Evolutionary conservation across 2,329 filamentous ascomycete species (phyloP).

Genomic region (Aureobasidium sp.): DNA sequence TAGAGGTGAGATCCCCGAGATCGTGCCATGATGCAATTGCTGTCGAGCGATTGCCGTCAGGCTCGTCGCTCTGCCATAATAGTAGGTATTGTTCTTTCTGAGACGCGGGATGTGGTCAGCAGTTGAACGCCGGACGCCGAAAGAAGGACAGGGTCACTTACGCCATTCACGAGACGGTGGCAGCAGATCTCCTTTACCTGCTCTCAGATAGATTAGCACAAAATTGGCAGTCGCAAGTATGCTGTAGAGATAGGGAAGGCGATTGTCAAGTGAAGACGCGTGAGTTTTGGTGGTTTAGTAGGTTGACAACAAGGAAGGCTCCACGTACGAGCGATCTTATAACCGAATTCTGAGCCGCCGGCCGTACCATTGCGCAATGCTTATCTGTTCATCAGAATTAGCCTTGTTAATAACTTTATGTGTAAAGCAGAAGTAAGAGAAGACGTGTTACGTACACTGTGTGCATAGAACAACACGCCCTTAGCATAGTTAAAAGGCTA

Average conservation of each 20-base stretch:
- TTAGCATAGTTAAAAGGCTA: no score
- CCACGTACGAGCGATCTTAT: not conserved
- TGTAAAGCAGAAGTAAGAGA: not conserved
- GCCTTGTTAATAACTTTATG: not conserved
- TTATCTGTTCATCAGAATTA: not conserved
- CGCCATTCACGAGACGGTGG: slow-evolving; percentile 24
- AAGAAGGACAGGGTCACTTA: slow-evolving; percentile 19
- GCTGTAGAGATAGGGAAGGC: no score
- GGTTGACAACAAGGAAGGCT: not conserved
- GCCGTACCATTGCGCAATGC: not conserved
- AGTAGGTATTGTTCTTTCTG: slow-evolving; percentile 39
- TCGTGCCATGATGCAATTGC: slow-evolving; percentile 39
- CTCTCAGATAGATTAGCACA: not conserved
- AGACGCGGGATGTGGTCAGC: not conserved
- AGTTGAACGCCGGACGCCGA: not conserved
- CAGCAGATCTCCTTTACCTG: slow-evolving; percentile 25
- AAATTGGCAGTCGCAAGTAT: no score
- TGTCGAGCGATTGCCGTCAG: no score
- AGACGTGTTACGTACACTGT: not conserved
- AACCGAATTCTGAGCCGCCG: not conserved
- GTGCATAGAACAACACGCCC: no score
- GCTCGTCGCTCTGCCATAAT: slow-evolving; percentile 30
- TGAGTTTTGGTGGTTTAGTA: not conserved
- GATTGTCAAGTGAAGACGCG: not conserved
- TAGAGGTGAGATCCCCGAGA: slow-evolving; percentile 33